These are phyloP conservation scores for Saccharomycopsis schoenii DNA, from an alignment of 805 yeast genomes.

Conservation along the genomic window DNA sequence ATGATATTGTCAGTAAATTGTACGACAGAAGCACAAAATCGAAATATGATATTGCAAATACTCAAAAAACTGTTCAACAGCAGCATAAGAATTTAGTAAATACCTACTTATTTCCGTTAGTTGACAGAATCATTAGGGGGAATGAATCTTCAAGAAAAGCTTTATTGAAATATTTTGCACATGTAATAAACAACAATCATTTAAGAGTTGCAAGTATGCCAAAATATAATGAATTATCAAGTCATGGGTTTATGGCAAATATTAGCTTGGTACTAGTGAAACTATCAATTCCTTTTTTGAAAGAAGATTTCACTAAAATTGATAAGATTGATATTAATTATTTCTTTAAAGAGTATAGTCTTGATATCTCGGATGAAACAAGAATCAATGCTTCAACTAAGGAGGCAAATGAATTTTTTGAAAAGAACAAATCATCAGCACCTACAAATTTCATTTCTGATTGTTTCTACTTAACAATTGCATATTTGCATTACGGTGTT, in stretches of 20 bases:
- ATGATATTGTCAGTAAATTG: slow-evolving; percentile 40
- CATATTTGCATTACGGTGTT: slow-evolving; percentile 79
- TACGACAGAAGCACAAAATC: slow-evolving; percentile 26
- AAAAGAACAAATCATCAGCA: slow-evolving; percentile 27
- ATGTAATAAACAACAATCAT: slow-evolving; percentile 72
- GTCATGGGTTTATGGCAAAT: slow-evolving; percentile 78
- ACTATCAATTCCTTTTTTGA: slow-evolving; percentile 78
- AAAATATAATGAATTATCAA: slow-evolving; percentile 51
- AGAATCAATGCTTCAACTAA: slow-evolving; percentile 66
- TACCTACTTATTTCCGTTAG: slow-evolving; percentile 50
- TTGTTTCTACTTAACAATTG: slow-evolving; percentile 69
- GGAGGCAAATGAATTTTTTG: slow-evolving; percentile 54
- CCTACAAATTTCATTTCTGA: slow-evolving; percentile 78
- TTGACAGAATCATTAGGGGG: slow-evolving; percentile 69
- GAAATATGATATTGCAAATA: slow-evolving; percentile 35
- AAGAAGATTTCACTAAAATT: slow-evolving; percentile 51
- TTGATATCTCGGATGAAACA: slow-evolving; percentile 72
- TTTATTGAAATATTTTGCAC: slow-evolving; percentile 59
- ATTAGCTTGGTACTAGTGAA: slow-evolving; percentile 55
- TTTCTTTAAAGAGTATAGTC: slow-evolving; percentile 39
- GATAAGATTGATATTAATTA: slow-evolving; percentile 71
- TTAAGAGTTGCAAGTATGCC: slow-evolving; percentile 82
- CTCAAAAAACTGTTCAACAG: slow-evolving; percentile 50
- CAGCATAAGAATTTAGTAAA: slow-evolving; percentile 53
- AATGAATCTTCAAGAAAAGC: slow-evolving; percentile 53